Evolutionary conservation across 805 yeast genomes (phyloP).

Genomic region (Pachysolen tannophilus): DNA sequence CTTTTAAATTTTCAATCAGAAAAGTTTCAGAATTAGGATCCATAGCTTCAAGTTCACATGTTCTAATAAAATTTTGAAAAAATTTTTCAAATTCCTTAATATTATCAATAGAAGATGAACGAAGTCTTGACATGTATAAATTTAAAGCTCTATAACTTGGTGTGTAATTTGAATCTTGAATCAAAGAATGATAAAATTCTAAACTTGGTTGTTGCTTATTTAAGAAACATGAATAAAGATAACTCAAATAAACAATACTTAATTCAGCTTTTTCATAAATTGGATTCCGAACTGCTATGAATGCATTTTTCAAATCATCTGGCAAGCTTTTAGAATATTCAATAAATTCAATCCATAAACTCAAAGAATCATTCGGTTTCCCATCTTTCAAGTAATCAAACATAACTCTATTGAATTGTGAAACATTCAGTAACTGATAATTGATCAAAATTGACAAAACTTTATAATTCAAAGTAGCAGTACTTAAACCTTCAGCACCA

Average conservation of each 20-base stretch:
- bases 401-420: conserved; percentile 19
- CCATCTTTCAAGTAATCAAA: conserved; percentile 15
- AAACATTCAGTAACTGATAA: conserved; percentile 15
- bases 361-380: conserved; percentile 18
- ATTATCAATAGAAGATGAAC: too few species aligned
- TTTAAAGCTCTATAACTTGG: background rate
- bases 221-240: conserved; percentile 3
- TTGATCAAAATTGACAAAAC: conserved; percentile 14
- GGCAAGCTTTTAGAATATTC: conserved; percentile 13
- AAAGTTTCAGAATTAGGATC: conserved; percentile 6
- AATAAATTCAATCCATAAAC: conserved; percentile 19
- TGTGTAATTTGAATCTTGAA: conserved; percentile 1
- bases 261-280: background rate
- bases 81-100: conserved; percentile 9
- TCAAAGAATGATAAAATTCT: conserved; percentile 6
- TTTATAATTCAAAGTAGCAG: conserved; percentile 8
- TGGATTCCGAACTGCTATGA: background rate
- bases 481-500: too few species aligned
- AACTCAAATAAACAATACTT: conserved; percentile 2
- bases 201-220: conserved; percentile 13
- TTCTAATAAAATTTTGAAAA: background rate
- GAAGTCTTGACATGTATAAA: conserved; percentile 3
- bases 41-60: background rate
- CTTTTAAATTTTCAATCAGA: conserved; percentile 1
- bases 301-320: conserved; percentile 2